Evolutionary conservation across 73 alveolate species (phyloP).

Genomic region (Paramecium pentaurelia): DNA sequence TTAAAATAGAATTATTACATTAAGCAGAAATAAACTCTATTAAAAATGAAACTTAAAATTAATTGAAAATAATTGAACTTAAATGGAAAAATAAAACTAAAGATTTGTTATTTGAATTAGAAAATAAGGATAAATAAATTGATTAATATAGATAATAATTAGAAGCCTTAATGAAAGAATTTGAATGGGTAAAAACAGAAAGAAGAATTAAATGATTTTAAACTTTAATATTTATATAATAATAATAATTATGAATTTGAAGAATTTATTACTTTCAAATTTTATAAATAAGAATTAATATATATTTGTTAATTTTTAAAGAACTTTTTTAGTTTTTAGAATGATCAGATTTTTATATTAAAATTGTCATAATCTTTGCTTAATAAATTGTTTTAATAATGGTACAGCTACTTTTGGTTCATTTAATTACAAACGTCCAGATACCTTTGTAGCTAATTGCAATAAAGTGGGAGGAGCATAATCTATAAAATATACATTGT

Average conservation of each 20-base stretch:
- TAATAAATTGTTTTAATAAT: background rate
- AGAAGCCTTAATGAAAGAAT: conserved; percentile 44
- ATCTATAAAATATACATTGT: background rate
- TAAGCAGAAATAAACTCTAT: background rate
- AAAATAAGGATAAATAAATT: conserved; percentile 23
- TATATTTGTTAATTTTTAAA: background rate
- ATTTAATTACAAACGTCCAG: background rate
- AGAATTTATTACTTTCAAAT: background rate
- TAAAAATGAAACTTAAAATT: background rate
- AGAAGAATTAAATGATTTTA: background rate
- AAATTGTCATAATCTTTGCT: conserved; percentile 2
- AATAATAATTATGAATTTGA: too few relatives aligned
- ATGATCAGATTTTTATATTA: background rate
- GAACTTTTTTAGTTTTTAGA: background rate
- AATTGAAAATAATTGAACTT: background rate
- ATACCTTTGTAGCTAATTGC: background rate
- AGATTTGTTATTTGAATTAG: conserved; percentile 4
- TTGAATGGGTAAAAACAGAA: conserved; percentile 44
- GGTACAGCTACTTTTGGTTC: conserved; percentile 13
- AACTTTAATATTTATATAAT: background rate
- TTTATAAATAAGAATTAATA: background rate
- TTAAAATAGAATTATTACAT: background rate
- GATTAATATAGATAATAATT: conserved; percentile 1
- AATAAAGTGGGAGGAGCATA: conserved; percentile 40
- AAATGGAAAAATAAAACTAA: background rate